These are phyloP conservation scores for Chlorencoelia australis DNA, from an alignment of 2,329 filamentous ascomycete species.

Conservation along the genomic window DNA sequence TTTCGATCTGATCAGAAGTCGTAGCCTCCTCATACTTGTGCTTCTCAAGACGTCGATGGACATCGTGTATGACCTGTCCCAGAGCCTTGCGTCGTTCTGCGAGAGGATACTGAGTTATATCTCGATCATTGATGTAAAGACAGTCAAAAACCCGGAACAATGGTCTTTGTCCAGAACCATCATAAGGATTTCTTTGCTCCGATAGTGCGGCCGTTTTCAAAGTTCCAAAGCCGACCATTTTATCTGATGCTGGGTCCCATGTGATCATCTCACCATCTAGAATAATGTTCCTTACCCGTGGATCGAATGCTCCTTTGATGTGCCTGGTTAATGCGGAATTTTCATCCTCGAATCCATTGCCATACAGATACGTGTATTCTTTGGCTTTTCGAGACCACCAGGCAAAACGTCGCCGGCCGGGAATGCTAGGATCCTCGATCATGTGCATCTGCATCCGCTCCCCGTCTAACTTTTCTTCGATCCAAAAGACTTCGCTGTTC, in stretches of 20 bases:
- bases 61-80: conserved; percentile 55
- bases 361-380: conserved; percentile 92
- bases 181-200: conserved; percentile 64
- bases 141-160: conserved; percentile 86
- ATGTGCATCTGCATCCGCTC: conserved; percentile 97
- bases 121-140: conserved; percentile 72
- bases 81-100: conserved; percentile 71
- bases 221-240: conserved; percentile 81
- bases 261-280: conserved; percentile 98
- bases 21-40: conserved; percentile 61
- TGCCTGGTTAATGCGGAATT: conserved; percentile 72
- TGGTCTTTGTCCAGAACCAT: conserved; percentile 53
- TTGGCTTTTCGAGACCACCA: conserved; percentile 98
- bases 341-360: conserved; percentile 62
- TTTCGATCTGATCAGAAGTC: conserved; percentile 64
- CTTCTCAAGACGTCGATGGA: conserved; percentile 72
- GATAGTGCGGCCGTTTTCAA: conserved; percentile 82
- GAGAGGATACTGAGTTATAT: conserved; percentile 73
- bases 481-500: conserved; percentile 77
- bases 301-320: conserved; percentile 64
- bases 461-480: conserved; percentile 95
- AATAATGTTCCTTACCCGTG: conserved; percentile 75
- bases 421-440: conserved; percentile 54
- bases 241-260: conserved; percentile 81
- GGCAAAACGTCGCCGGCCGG: conserved; percentile 63